Conservation (phyloP, 2,329 filamentous ascomycete species). For the Aspergillus pseudoterreus region DNA sequence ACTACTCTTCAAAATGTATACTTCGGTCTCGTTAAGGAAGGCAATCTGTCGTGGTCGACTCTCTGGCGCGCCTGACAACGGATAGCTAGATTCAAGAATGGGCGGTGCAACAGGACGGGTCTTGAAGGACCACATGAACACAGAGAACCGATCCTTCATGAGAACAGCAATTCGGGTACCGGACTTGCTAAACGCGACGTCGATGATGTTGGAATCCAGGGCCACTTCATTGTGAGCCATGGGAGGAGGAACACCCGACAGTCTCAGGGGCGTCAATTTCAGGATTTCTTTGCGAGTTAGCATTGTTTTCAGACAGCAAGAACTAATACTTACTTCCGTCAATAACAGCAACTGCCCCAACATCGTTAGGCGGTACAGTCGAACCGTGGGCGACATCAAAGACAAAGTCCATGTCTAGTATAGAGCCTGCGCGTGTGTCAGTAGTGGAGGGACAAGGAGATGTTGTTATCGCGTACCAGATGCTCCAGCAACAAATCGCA, state of each 20-base stretch:
- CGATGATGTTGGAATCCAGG: slow-evolving; percentile 61
- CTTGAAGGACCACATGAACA: slow-evolving; percentile 67
- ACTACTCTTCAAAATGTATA: slow-evolving; percentile 40
- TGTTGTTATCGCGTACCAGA: slow-evolving; percentile 36
- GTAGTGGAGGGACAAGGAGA: slow-evolving; percentile 6
- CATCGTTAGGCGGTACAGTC: slow-evolving; percentile 67
- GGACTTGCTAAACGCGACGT: slow-evolving; percentile 68
- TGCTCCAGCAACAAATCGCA: slow-evolving; percentile 61
- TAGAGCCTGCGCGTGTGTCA: slow-evolving; percentile 32
- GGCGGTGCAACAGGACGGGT: slow-evolving; percentile 33
- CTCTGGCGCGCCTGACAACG: slow-evolving; percentile 25
- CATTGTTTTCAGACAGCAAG: background rate
- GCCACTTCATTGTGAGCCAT: slow-evolving; percentile 79
- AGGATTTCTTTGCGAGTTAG: slow-evolving; percentile 49
- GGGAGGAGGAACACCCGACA: slow-evolving; percentile 84
- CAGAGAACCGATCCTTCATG: slow-evolving; percentile 60
- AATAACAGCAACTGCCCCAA: slow-evolving; percentile 75
- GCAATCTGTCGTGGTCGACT: slow-evolving; percentile 44
- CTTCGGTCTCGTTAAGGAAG: slow-evolving; percentile 41
- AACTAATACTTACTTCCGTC: slow-evolving; percentile 61
- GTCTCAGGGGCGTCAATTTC: slow-evolving; percentile 80
- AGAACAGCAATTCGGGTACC: slow-evolving; percentile 68
- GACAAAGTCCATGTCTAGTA: slow-evolving; percentile 64
- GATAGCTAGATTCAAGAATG: slow-evolving; percentile 36
- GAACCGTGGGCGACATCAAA: slow-evolving; percentile 68